Evolutionary conservation across 768 basidiomycete species (phyloP), one percentile per base, ranked within the genome.

Genomic region (Ramaria sp.): DNA sequence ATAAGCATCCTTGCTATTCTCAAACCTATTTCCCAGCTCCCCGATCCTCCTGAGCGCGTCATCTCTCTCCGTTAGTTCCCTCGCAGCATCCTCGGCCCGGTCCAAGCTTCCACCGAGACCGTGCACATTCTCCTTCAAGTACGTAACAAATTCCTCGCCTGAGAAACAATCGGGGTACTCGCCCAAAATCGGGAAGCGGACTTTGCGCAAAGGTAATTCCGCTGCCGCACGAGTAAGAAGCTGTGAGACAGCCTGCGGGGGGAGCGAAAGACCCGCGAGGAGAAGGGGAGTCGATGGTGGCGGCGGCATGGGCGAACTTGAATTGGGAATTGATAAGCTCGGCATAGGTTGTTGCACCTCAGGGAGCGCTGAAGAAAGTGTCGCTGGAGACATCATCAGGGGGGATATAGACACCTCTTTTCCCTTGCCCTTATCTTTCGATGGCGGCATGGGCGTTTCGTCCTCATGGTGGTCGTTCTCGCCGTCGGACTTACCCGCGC

Each of bases 141-240:
- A 96, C 4, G 78, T 76, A 9, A 86, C 87, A 61, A 96, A 85
- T 61, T 95, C 92, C 42, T 91, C 91, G 30, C 93, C 93, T 15
- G 82, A 83, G 70, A 95, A 94, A 58, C 86, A 85, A 57, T 90
- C 86, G 30, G 83, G 76, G 61, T 92, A 92, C 72, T 91, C 88
- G 47, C 90, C 90, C 11, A 92, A 65, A 13, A 92, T 71, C 0
- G 91, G 84, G 71, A 91, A 81, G 38, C 84, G 82, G 31, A 92
- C 75, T 7, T 86, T 71, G 34, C 83, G 78, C 31, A 91, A 72
- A 17, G 79, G 80, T n/a, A 92, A 71, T 62, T 90, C 85, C 0
- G 73, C 71, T 37, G 83, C 82, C 39, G 92, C 91, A 49, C 83
- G 80, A 2, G 75, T 73, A 30, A 95, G 77, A 13, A 95, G 70